Evolutionary conservation across 352 stramenopile genomes (phyloP).

Genomic region (Pythium myriotylum): DNA sequence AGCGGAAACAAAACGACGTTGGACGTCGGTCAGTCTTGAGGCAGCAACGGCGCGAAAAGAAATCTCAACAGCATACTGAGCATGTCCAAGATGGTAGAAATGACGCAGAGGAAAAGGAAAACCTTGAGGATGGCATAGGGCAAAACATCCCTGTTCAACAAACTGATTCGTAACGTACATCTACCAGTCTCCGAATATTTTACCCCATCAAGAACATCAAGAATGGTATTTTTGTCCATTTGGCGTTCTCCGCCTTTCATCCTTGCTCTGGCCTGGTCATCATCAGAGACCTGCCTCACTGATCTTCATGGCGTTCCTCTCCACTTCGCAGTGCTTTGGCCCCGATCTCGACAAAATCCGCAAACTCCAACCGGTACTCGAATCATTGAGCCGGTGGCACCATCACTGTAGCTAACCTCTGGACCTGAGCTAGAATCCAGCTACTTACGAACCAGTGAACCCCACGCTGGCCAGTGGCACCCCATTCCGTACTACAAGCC

Average conservation of each 20-base stretch:
- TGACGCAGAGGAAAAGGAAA: not conserved
- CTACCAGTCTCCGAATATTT: no score
- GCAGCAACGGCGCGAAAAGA: no score
- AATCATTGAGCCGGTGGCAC: not conserved
- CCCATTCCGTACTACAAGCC: constrained; percentile 16
- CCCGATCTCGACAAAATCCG: constrained; percentile 41
- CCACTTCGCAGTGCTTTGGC: constrained; percentile 47
- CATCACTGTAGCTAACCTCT: not conserved
- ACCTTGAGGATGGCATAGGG: not conserved
- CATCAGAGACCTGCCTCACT: no score
- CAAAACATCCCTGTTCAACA: no score
- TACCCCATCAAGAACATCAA: no score
- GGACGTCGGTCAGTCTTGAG: constrained; percentile 4
- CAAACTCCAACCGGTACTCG: constrained; percentile 36
- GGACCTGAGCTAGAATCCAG: constrained; percentile 37
- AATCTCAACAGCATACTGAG: not conserved
- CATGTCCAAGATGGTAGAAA: not conserved
- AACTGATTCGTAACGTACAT: no score
- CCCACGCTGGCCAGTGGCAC: constrained; percentile 16
- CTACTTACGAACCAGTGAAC: constrained; percentile 40
- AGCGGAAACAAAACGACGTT: constrained; percentile 23
- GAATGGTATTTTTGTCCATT: no score
- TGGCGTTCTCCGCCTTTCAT: not conserved
- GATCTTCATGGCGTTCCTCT: constrained; percentile 51
- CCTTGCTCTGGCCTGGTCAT: not conserved